phyloP scores from a whole-genome alignment of 2,329 filamentous ascomycete genomes.

The Colletotrichum phormii region DNA sequence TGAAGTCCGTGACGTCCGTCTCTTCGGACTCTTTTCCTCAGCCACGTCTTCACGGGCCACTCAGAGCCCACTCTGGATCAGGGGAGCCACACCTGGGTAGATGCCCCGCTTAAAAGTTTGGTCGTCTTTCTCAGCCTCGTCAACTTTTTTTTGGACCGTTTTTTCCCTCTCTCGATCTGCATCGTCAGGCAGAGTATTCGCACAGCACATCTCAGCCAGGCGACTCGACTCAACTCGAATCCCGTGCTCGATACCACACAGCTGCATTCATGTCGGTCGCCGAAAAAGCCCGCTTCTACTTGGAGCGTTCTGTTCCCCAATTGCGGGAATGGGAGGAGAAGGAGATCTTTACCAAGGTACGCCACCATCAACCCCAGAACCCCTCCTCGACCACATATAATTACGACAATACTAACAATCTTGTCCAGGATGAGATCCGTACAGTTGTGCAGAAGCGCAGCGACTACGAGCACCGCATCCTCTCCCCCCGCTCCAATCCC shows the following conservation, averaged over 20 bases:
- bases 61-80: not conserved
- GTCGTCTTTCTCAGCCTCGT: constrained; percentile 35
- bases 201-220: not conserved
- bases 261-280: constrained; percentile 62
- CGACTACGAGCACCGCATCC: constrained; percentile 91
- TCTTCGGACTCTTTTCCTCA: not conserved
- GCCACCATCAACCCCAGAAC: not conserved
- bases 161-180: constrained; percentile 10
- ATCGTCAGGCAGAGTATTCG: not conserved
- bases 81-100: not conserved
- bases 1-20: not conserved
- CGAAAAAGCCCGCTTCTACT: constrained; percentile 94
- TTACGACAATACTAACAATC: too few relatives aligned
- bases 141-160: constrained; percentile 37
- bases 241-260: not conserved
- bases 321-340: constrained; percentile 93
- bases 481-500: constrained; percentile 81
- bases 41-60: not conserved
- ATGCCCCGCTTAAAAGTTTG: constrained; percentile 24
- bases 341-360: constrained; percentile 85
- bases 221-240: constrained; percentile 1
- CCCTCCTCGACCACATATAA: too few relatives aligned
- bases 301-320: constrained; percentile 92
- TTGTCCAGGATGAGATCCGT: constrained; percentile 93
- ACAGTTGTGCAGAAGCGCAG: constrained; percentile 91